phyloP scores from a whole-genome alignment of 2,329 filamentous ascomycete species.

The Phoma sp. region DNA sequence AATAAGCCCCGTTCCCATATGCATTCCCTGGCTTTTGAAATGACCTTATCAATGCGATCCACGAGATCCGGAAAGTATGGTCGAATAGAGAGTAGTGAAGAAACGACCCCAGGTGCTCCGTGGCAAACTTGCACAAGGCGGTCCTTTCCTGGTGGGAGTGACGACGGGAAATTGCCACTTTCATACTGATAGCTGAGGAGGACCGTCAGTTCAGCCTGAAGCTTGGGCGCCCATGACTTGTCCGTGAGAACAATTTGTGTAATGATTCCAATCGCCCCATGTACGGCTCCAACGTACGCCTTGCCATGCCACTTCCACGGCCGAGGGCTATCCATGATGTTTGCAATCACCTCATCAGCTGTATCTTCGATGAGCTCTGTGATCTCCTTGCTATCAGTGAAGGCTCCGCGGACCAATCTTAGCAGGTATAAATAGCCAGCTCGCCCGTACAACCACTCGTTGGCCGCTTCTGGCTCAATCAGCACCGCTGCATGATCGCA shows the following conservation, averaged over 20 bases:
- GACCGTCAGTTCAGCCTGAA: slow-evolving; percentile 62
- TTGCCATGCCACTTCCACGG: slow-evolving; percentile 72
- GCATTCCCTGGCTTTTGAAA: slow-evolving; percentile 60
- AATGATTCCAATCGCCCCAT: slow-evolving; percentile 74
- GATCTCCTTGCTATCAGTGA: slow-evolving; percentile 58
- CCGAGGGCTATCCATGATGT: slow-evolving; percentile 63
- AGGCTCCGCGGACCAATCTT: slow-evolving; percentile 66
- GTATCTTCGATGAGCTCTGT: slow-evolving; percentile 62
- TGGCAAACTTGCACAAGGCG: slow-evolving; percentile 72
- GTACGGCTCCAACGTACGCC: slow-evolving; percentile 70
- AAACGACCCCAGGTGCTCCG: slow-evolving; percentile 69
- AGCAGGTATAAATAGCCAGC: slow-evolving; percentile 74
- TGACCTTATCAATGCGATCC: slow-evolving; percentile 61
- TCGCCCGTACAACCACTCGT: slow-evolving; percentile 72
- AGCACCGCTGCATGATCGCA: slow-evolving; percentile 60
- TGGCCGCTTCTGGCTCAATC: slow-evolving; percentile 56
- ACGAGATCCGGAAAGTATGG: slow-evolving; percentile 64
- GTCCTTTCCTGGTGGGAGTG: slow-evolving; percentile 57
- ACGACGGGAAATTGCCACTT: slow-evolving; percentile 70
- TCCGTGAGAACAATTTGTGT: slow-evolving; percentile 71
- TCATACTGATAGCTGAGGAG: slow-evolving; percentile 67
- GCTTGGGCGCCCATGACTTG: slow-evolving; percentile 60
- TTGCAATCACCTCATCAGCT: slow-evolving; percentile 64
- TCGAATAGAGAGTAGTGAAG: slow-evolving; percentile 64
- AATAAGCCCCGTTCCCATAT: slow-evolving; percentile 66